Conservation (phyloP, 148 eudicot genomes). For the Rhododendron kiyosumense region DNA sequence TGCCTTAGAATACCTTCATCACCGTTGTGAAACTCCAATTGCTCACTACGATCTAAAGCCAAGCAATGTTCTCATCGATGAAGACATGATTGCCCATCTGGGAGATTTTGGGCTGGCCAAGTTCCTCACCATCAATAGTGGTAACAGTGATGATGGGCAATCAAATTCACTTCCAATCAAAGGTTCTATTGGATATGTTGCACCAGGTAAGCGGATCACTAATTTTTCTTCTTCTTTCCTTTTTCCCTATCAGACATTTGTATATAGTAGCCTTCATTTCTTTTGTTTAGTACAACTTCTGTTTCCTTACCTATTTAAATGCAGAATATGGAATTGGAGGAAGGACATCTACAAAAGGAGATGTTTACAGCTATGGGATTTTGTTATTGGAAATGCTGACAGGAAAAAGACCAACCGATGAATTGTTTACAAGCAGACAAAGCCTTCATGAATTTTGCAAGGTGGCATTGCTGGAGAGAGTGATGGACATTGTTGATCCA, state of each 20-base stretch:
- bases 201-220: background rate
- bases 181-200: too few species aligned
- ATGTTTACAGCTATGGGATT: background rate
- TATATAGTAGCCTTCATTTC: background rate
- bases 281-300: background rate
- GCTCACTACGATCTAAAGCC: too few species aligned
- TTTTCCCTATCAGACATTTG: background rate
- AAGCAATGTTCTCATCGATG: too few species aligned
- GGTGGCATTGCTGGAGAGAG: background rate
- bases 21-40: background rate
- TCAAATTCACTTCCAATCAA: too few species aligned
- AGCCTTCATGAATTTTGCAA: background rate
- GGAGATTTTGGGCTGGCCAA: too few species aligned
- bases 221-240: background rate
- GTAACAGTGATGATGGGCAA: too few species aligned
- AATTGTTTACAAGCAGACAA: background rate
- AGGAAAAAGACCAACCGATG: background rate
- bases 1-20: conserved; percentile 1
- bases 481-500: background rate
- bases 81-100: conserved; percentile 10
- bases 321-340: background rate
- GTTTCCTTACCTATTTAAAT: background rate
- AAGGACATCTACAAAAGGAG: background rate
- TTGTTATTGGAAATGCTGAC: background rate
- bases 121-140: too few species aligned